Base-by-base conservation (phyloP, 106 monocot genomes). In the Acanthochlamys bracteata region DNA sequence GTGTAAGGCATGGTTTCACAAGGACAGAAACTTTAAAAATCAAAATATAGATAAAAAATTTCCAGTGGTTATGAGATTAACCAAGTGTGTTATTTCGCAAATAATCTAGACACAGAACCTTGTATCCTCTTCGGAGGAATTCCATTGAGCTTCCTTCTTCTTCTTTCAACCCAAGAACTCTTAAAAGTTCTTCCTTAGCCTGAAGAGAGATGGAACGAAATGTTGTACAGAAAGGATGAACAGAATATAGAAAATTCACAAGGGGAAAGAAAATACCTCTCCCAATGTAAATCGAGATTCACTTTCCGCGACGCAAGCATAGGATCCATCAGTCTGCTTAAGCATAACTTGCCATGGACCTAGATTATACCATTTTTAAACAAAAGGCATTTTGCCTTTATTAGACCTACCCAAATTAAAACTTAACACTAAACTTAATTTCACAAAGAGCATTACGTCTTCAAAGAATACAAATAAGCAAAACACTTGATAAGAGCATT, bases 341-440 rank as follows among this genome's bases (percentile, higher is more conserved):
- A 96, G 87, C 96, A 96, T 96, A 26, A 96, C 91, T 61, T 96
- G 96, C 96, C 96, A 96, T 52, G 96, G 96, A 16, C 90, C 96
- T 96, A 78, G 53, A 77, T 33, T 39, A 69, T 59, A 41, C 24
- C 3, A 23, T 24, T 17, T 21, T 40, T 39, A 20, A 55, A 45
- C 13, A 45, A 45, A 13, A 45, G 13, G 10, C 43, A 9, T 45
- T 13, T 45, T 13, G 10, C 13, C 43, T 45, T 13, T 45, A 13
- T 13, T 45, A 45, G 43, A 13, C 13, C 7, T 45, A 9, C 43
- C 43, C 7, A 45, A 45, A 45, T 45, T 45, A 7, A 45, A 45
- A 45, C 43, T 9, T 45, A 9, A n/a, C n/a, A n/a, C n/a, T n/a
- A n/a, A n/a, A n/a, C n/a, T n/a, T n/a, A n/a, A n/a, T n/a, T n/a